Base-by-base conservation (phyloP, 1,139 yeast genomes). In the Geotrichum armillariae region DNA sequence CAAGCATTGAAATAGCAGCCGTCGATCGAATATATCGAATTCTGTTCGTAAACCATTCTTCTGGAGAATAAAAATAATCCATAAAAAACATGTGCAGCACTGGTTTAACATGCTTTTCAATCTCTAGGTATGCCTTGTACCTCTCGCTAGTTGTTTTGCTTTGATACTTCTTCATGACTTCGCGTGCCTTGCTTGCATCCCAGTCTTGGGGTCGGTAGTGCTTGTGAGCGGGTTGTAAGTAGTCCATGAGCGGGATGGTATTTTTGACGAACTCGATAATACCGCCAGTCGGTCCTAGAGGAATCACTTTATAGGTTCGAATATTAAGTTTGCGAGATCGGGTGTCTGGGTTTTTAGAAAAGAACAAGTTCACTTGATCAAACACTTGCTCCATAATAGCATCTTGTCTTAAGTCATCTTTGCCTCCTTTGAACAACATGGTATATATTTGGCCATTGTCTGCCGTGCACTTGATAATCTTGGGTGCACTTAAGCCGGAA, bases 321-420 rank as follows among this genome's bases (percentile, higher is more conserved):
- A 93, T 79, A 5, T 77, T 72, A 48, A 93, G 69, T 1, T 74
- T 68, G 16, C 93, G 67, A 44, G 70, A 75, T 32, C 82, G 66
- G 0, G 95, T 76, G 39, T 78, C 79, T 46, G 76, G 73, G 60
- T 86, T 82, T 32, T 72, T 73, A 14, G 61, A 66, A 54, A 93
- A 76, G 39, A 91, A 77, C n/a, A 73, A 69, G 61, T 91, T 89
- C 17, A 90, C 96, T 63, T 90, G 88, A 23, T 77, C 85, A 66
- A 94, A 94, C 1, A 93, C 98, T 64, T 93, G 99, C 64, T 91
- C 95, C 99, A 94, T 94, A 54, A 93, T 88, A 0, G 95, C 87
- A 67, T 94, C 99, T 66, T 94, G 99, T 50, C 99, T 73, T 50
- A 93, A 69, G 67, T 94, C 99, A 67, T 94, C 99, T 5, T 88